Evolutionary conservation across 257 asterid genomes (phyloP).

Genomic region (Nicotiana paniculata): DNA sequence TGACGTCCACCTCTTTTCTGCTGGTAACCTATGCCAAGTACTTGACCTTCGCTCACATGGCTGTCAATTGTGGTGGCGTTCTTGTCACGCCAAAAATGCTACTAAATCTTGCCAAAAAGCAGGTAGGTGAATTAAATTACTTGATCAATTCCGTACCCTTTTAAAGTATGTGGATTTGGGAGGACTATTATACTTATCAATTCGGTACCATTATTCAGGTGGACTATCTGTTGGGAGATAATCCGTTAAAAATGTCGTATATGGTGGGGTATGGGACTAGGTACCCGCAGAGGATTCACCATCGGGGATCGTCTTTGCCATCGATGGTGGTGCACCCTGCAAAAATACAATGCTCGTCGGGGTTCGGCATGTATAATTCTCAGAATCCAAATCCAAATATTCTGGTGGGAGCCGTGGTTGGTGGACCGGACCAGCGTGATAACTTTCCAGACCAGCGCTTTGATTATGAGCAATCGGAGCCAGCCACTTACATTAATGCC

Average conservation of each 20-base stretch:
- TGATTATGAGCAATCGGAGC: constrained; percentile 31
- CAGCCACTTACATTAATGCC: constrained; percentile 42
- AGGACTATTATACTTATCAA: not conserved
- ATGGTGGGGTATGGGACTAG: constrained; percentile 47
- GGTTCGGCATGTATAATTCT: constrained; percentile 31
- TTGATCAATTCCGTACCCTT: not conserved
- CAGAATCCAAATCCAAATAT: constrained; percentile 29
- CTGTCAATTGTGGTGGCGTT: constrained; percentile 17
- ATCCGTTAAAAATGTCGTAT: constrained; percentile 35
- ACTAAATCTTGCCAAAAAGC: constrained; percentile 23
- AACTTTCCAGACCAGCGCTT: constrained; percentile 22
- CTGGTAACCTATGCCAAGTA: constrained; percentile 32
- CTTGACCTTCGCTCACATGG: constrained; percentile 12
- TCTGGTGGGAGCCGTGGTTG: constrained; percentile 37
- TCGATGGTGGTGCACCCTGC: constrained; percentile 22
- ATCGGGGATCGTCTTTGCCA: constrained; percentile 41
- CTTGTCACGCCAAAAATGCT: constrained; percentile 14
- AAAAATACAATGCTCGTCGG: constrained; percentile 28
- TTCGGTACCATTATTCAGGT: constrained; percentile 7
- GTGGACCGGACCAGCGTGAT: constrained; percentile 31
- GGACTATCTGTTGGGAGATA: constrained; percentile 40
- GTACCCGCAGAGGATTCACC: constrained; percentile 42
- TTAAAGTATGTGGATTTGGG: not conserved
- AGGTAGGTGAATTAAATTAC: constrained; percentile 18
- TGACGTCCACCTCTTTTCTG: constrained; percentile 29